Conservation (phyloP, 2,329 filamentous ascomycete species). For the Biscogniauxia sp. region DNA sequence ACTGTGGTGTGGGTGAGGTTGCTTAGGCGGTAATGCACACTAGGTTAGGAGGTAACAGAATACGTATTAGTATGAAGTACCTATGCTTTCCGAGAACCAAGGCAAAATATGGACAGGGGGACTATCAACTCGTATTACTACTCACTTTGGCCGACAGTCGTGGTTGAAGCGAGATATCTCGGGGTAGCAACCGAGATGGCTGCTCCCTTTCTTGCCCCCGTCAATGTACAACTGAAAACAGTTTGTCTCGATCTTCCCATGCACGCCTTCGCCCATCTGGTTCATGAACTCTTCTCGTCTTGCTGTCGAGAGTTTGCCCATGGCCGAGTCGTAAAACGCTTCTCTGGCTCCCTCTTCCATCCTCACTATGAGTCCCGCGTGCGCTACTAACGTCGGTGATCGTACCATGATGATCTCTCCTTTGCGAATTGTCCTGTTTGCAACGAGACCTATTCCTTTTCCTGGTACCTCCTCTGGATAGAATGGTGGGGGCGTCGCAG, state of each 20-base stretch:
- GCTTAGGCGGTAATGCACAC: constrained; percentile 35
- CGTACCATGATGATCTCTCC: constrained; percentile 37
- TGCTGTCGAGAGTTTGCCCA: constrained; percentile 26
- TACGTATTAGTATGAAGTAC: not conserved
- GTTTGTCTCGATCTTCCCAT: constrained; percentile 35
- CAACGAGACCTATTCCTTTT: constrained; percentile 37
- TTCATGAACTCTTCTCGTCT: constrained; percentile 26
- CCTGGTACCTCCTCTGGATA: constrained; percentile 29
- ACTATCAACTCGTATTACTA: not conserved
- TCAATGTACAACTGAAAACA: constrained; percentile 35
- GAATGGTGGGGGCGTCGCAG: constrained; percentile 25
- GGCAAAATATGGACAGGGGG: not conserved
- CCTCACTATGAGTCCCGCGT: constrained; percentile 19
- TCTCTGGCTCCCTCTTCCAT: constrained; percentile 18
- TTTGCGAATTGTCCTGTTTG: constrained; percentile 33
- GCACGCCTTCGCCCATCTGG: constrained; percentile 32
- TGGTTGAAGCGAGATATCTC: constrained; percentile 38
- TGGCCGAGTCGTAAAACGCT: constrained; percentile 29
- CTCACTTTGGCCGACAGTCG: constrained; percentile 41
- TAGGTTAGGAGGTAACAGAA: constrained; percentile 4
- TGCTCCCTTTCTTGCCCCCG: constrained; percentile 19
- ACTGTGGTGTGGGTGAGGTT: constrained; percentile 37
- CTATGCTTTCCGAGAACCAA: not conserved
- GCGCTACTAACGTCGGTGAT: constrained; percentile 32
- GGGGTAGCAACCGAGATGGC: constrained; percentile 35